Evolutionary conservation across 495 filamentous ascomycete genomes (phyloP).

Genomic region (Pseudoneurospora amorphoporcata): DNA sequence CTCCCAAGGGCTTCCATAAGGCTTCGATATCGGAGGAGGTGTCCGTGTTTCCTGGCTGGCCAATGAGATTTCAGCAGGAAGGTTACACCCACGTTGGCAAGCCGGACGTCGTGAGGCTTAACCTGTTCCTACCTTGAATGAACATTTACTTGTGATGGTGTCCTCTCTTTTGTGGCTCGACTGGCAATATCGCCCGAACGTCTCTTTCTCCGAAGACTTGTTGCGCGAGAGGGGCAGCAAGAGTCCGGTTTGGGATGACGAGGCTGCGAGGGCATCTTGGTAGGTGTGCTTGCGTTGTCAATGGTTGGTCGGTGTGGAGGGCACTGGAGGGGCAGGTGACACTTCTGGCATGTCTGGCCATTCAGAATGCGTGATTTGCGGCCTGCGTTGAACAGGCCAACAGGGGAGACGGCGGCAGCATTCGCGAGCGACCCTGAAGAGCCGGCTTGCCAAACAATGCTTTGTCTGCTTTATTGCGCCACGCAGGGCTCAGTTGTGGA

Average conservation of each 20-base stretch:
- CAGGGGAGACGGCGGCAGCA: neutral
- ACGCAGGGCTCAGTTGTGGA: neutral
- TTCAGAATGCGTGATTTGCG: constrained; percentile 6
- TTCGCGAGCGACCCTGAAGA: neutral
- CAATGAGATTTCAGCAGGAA: neutral
- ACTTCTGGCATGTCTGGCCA: constrained; percentile 11
- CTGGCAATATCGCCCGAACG: constrained; percentile 14
- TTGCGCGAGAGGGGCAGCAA: constrained; percentile 16
- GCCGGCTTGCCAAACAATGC: neutral
- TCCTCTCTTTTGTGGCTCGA: constrained; percentile 4
- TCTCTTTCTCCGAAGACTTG: neutral
- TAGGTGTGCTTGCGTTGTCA: neutral
- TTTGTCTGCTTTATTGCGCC: neutral
- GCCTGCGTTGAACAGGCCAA: neutral
- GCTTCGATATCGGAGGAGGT: neutral
- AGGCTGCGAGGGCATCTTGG: neutral
- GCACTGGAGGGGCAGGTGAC: constrained; percentile 23
- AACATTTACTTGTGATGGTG: neutral
- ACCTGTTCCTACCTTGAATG: neutral
- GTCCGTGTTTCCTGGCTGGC: neutral
- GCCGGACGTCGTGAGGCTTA: neutral
- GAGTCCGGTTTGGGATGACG: neutral
- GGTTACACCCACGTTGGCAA: neutral
- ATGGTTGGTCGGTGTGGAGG: neutral
- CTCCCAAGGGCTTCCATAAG: neutral